A percentile compares a stretch with the other conserved stretches of the same genome.
Evolutionary conservation across 164 flowering plant genomes (phyloP).

Genomic region (Dillenia suffruticosa): DNA sequence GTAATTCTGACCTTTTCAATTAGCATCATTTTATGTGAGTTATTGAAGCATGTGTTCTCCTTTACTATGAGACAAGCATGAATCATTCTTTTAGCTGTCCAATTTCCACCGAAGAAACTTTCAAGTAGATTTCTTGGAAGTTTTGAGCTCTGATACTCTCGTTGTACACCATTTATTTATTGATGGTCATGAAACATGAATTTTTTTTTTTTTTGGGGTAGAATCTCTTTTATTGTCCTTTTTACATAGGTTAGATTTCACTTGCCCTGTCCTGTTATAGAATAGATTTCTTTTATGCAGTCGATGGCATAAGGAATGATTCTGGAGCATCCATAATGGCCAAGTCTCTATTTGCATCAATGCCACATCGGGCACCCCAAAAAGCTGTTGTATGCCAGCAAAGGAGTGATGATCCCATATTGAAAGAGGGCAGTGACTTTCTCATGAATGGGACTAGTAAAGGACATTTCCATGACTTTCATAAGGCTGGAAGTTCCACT

Average conservation of each 20-base stretch:
- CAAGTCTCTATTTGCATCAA: constrained; percentile 78
- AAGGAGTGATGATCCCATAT: constrained; percentile 37
- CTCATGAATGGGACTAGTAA: constrained; percentile 37
- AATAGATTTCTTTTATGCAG: constrained; percentile 84
- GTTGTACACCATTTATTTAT: too few species aligned
- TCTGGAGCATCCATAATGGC: constrained; percentile 85
- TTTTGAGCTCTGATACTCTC: too few species aligned
- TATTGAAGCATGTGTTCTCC: too few species aligned
- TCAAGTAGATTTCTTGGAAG: too few species aligned
- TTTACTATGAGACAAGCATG: too few species aligned
- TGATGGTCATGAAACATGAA: too few species aligned
- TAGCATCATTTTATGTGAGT: background rate
- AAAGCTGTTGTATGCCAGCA: constrained; percentile 34
- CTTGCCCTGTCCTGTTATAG: constrained; percentile 35
- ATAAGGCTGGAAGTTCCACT: constrained; percentile 32
- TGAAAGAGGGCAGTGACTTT: constrained; percentile 29
- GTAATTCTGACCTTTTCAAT: background rate
- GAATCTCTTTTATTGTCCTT: constrained; percentile 7
- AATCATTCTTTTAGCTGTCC: too few species aligned
- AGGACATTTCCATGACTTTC: constrained; percentile 40
- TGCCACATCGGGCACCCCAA: constrained; percentile 44
- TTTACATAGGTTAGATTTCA: constrained; percentile 12
- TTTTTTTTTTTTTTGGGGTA: too few species aligned
- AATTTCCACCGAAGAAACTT: too few species aligned
- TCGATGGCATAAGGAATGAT: constrained; percentile 54